Evolutionary conservation across 2,329 filamentous ascomycete genomes (phyloP).

Genomic region (Diplodia intermedia): DNA sequence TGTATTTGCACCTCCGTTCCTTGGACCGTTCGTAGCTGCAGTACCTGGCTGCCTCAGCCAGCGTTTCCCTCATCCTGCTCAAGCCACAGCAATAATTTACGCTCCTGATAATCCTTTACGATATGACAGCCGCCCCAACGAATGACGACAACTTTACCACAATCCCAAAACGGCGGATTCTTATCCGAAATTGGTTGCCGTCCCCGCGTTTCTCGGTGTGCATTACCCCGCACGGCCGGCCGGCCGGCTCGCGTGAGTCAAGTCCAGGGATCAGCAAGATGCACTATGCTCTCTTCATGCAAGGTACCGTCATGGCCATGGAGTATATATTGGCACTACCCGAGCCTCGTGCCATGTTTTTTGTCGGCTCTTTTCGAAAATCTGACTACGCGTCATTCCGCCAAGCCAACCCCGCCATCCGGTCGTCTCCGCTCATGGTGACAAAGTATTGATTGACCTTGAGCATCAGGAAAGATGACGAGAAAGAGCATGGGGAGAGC

Average conservation of each 20-base stretch:
- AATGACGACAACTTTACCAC: no score
- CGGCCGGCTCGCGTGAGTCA: slow-evolving; percentile 13
- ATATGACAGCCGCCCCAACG: no score
- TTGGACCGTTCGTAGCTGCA: no score
- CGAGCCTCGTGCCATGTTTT: not conserved
- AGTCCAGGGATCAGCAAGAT: not conserved
- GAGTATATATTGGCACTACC: not conserved
- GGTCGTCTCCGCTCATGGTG: not conserved
- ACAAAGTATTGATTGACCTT: not conserved
- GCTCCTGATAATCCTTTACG: no score
- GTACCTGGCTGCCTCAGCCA: no score
- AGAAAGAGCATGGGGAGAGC: slow-evolving; percentile 3
- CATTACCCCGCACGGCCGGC: slow-evolving; percentile 15
- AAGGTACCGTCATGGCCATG: not conserved
- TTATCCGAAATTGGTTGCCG: not conserved
- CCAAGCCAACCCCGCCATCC: not conserved
- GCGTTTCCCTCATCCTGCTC: no score
- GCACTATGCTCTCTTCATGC: not conserved
- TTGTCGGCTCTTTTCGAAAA: not conserved
- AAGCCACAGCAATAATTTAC: no score
- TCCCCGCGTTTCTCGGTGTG: slow-evolving; percentile 6
- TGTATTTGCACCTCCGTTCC: no score
- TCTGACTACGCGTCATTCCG: no score
- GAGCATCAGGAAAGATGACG: not conserved
- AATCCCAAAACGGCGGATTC: not conserved